These are phyloP conservation scores for Cytospora chrysosperma DNA, from an alignment of 2,329 filamentous ascomycete genomes.

Conservation along the genomic window DNA sequence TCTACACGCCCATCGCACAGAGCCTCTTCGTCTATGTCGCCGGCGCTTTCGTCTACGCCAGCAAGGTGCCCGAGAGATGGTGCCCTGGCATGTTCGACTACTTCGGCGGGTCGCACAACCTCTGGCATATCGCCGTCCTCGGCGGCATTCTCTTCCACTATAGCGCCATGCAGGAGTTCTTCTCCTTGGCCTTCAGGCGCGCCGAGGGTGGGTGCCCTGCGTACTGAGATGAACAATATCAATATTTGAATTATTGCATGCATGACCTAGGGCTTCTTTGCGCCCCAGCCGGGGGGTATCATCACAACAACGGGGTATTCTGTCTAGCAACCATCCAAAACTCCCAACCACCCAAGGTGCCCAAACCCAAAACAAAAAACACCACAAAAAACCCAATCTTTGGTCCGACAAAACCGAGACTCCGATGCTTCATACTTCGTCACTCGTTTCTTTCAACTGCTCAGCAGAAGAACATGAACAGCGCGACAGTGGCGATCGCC, in stretches of 20 bases:
- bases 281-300: constrained; percentile 17
- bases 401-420: background rate
- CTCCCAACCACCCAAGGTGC: background rate
- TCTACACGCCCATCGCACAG: constrained; percentile 85
- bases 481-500: constrained; percentile 30
- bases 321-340: constrained; percentile 6
- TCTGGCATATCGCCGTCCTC: constrained; percentile 94
- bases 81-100: constrained; percentile 93
- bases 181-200: constrained; percentile 71
- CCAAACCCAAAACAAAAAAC: background rate
- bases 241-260: background rate
- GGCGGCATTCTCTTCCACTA: constrained; percentile 98
- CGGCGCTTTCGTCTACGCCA: constrained; percentile 85
- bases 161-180: constrained; percentile 92
- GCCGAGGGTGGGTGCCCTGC: constrained; percentile 60
- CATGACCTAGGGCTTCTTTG: constrained; percentile 6
- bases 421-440: background rate
- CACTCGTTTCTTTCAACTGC: background rate
- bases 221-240: constrained; percentile 39
- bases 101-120: constrained; percentile 90
- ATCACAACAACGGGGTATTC: constrained; percentile 17
- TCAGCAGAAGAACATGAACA: constrained; percentile 32
- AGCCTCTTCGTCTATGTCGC: constrained; percentile 81
- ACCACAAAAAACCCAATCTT: background rate
- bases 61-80: constrained; percentile 91